Evolutionary conservation across 352 stramenopile genomes (phyloP).

Genomic region (Globisporangium lucens): DNA sequence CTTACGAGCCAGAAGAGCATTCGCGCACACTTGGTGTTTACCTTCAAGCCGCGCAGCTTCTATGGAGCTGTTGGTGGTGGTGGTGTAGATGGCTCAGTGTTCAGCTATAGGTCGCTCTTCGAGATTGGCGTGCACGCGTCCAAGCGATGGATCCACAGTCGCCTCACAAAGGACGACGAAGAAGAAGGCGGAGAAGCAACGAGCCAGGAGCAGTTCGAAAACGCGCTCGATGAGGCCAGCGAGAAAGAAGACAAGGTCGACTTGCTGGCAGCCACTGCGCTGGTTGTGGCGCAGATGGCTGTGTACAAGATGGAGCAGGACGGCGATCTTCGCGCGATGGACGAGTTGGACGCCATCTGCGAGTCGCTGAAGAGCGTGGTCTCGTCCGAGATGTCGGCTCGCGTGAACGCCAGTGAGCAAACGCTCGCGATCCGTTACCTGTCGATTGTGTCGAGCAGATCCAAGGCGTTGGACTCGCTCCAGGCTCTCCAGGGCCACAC

Average conservation of each 20-base stretch:
- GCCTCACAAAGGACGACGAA: neutral
- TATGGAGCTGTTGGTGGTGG: constrained; percentile 1
- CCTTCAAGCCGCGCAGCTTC: constrained; percentile 8
- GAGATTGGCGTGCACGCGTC: neutral
- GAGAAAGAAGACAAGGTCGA: constrained; percentile 25
- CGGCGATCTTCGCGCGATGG: constrained; percentile 26
- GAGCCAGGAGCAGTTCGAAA: neutral
- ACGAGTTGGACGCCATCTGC: constrained; percentile 31
- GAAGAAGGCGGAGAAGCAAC: neutral
- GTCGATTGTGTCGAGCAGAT: constrained; percentile 27
- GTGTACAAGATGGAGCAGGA: constrained; percentile 33
- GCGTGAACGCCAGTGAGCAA: constrained; percentile 27
- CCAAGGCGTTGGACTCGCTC: constrained; percentile 31
- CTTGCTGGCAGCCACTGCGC: constrained; percentile 23
- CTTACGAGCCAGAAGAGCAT: neutral
- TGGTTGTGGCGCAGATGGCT: constrained; percentile 41
- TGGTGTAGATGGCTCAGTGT: neutral
- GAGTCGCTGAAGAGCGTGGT: constrained; percentile 28
- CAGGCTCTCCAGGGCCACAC: constrained; percentile 30
- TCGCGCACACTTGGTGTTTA: constrained; percentile 5
- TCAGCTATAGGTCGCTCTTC: constrained; percentile 29
- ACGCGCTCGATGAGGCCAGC: constrained; percentile 6
- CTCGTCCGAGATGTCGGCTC: neutral
- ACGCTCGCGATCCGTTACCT: constrained; percentile 37
- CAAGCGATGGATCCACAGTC: constrained; percentile 12